phyloP scores from a whole-genome alignment of 2,329 filamentous ascomycete genomes.

The Neopestalotiopsis rosae region DNA sequence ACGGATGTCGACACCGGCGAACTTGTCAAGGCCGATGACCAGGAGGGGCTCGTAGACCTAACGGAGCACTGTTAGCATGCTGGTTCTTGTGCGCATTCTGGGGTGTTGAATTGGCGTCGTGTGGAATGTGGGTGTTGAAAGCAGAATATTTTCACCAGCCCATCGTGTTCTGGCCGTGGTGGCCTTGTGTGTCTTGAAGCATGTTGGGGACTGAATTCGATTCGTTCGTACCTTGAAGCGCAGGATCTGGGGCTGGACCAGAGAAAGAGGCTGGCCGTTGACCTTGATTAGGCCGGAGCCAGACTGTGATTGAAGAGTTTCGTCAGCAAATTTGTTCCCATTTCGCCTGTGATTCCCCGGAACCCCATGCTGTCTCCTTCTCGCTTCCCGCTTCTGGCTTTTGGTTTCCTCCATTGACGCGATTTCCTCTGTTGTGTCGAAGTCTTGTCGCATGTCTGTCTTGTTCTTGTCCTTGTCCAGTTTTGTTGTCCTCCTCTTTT shows the following conservation, averaged over 20 bases:
- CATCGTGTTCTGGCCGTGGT: not conserved
- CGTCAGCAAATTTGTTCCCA: conserved; percentile 23
- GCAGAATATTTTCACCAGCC: not conserved
- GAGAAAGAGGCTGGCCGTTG: conserved; percentile 93
- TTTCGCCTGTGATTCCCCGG: not conserved
- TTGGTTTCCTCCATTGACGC: conserved; percentile 1
- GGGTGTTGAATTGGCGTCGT: not conserved
- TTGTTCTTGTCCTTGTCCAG: conserved; percentile 17
- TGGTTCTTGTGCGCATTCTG: not conserved
- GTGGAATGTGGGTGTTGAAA: not conserved
- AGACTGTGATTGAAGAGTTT: conserved; percentile 25
- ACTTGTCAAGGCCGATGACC: conserved; percentile 96
- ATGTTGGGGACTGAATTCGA: not conserved
- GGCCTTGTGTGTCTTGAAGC: not conserved
- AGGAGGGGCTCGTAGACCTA: conserved; percentile 98
- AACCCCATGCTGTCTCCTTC: not conserved
- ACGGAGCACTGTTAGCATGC: conserved; percentile 22
- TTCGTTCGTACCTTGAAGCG: conserved; percentile 82
- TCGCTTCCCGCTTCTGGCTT: conserved; percentile 9
- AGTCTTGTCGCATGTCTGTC: not conserved
- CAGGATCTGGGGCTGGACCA: conserved; percentile 95
- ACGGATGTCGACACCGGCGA: conserved; percentile 95
- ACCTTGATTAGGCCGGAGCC: conserved; percentile 87
- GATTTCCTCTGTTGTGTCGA: not conserved
- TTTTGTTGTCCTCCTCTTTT: not conserved